Evolutionary conservation across 306 rosid species (phyloP), one percentile per base, ranked within the genome.

Genomic region (Glycyrrhiza uralensis): DNA sequence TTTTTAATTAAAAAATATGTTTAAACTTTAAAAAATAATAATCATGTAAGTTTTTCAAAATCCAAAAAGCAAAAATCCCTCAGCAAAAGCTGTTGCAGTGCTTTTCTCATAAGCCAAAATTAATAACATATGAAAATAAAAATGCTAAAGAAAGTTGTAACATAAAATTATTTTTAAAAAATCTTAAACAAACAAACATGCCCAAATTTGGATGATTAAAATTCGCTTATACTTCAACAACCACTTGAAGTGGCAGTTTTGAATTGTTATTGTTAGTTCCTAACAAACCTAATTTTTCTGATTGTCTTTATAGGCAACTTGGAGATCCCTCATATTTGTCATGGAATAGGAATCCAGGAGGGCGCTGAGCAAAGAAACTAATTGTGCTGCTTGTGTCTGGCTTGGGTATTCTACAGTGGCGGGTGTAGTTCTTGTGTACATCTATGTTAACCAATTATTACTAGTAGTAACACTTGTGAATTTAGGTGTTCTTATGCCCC

Each of bases 311-410:
- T 83, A 94, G 99, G 92, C 89, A 82, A 89, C 99, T 94, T 47
- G 98, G 98, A 62, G 98, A 94, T 76, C 96, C 97, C 1, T 82
- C 97, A 0, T 94, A 94, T 72, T 76, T 94, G 84, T 94, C 98
- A 20, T 94, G 97, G 98, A 94, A 94, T 81, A 85, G 89, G 78
- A 88, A 58, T 65, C 92, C 88, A 0, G 88, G 88, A 50, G 97
- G 96, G 36, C 94, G 73, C 68, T 94, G 71, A 86, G 64, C 66
- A 50, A 45, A 68, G 60, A 62, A 45, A 29, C 71, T 24, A 55
- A 23, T 45, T 35, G 36, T 41, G 45, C 14, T n/a, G n/a, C n/a
- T n/a, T n/a, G n/a, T 24, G 22, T 14, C 5, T 58, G 35, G 38
- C 32, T 60, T 44, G 18, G 54, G 15, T 46, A 19, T 61, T 24